Percentiles rank a stretch among this genome's conserved stretches.
phyloP scores from a whole-genome alignment of 495 filamentous ascomycete species.

The Aspergillus ellipticus region DNA sequence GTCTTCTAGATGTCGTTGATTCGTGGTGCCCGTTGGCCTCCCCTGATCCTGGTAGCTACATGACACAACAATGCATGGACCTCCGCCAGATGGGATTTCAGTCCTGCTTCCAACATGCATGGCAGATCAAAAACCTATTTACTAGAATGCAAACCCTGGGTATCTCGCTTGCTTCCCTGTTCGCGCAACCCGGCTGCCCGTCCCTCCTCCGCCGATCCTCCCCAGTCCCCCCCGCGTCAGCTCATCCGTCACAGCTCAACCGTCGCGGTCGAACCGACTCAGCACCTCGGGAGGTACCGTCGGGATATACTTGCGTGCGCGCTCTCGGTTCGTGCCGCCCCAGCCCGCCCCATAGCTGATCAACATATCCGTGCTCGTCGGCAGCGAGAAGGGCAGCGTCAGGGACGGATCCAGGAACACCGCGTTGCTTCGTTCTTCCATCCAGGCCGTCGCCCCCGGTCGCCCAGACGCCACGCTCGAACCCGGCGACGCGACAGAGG shows the following conservation, averaged over 20 bases:
- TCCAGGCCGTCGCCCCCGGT: constrained; percentile 9
- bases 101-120: neutral
- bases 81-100: neutral
- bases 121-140: constrained; percentile 9
- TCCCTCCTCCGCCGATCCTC: neutral
- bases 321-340: constrained; percentile 85
- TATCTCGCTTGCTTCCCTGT: neutral
- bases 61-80: neutral
- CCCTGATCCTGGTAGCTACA: neutral
- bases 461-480: constrained; percentile 25
- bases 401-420: constrained; percentile 83
- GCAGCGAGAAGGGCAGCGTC: constrained; percentile 91
- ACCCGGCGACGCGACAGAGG: constrained; percentile 22
- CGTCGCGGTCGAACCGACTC: constrained; percentile 72
- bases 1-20: constrained; percentile 4
- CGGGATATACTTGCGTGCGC: constrained; percentile 94
- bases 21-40: neutral
- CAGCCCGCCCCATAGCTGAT: constrained; percentile 92
- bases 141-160: constrained; percentile 6
- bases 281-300: constrained; percentile 92
- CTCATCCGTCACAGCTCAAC: neutral
- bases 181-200: neutral
- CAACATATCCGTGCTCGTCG: constrained; percentile 96
- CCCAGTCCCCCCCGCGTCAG: too few species aligned
- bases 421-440: constrained; percentile 42